A percentile compares a stretch with the other conserved stretches of the same genome.
Conservation (phyloP, 1,139 yeast species). For the Pichia sp. region DNA sequence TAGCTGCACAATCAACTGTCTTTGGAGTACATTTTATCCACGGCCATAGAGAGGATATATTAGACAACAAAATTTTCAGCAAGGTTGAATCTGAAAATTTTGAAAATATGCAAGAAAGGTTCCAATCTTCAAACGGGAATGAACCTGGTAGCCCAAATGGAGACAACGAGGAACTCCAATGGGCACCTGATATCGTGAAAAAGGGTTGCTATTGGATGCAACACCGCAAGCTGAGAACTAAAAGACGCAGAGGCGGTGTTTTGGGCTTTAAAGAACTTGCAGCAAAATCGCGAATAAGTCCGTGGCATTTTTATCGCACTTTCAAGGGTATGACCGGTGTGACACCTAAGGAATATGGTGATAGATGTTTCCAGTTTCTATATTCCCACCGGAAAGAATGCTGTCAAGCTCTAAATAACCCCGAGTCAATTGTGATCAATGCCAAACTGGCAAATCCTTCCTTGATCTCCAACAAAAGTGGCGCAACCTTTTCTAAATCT, state of each 20-base stretch:
- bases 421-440: slow-evolving; percentile 27
- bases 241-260: slow-evolving; percentile 79
- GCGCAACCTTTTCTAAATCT: neutral
- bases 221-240: slow-evolving; percentile 36
- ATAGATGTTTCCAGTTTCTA: slow-evolving; percentile 68
- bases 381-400: slow-evolving; percentile 6
- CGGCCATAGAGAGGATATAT: neutral
- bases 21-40: slow-evolving; percentile 38
- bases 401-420: neutral
- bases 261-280: slow-evolving; percentile 87
- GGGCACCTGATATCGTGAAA: neutral
- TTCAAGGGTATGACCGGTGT: slow-evolving; percentile 80
- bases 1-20: slow-evolving; percentile 50
- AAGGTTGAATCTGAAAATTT: neutral
- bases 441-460: slow-evolving; percentile 33
- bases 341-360: slow-evolving; percentile 87
- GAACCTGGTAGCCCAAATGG: neutral
- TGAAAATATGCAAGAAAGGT: neutral
- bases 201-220: slow-evolving; percentile 15
- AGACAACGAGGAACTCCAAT: neutral
- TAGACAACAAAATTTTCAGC: neutral
- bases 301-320: slow-evolving; percentile 94
- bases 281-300: slow-evolving; percentile 73
- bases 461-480: slow-evolving; percentile 15
- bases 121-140: neutral